Evolutionary conservation across 768 basidiomycete species (phyloP).

Genomic region (Phaeolepiota aurea): DNA sequence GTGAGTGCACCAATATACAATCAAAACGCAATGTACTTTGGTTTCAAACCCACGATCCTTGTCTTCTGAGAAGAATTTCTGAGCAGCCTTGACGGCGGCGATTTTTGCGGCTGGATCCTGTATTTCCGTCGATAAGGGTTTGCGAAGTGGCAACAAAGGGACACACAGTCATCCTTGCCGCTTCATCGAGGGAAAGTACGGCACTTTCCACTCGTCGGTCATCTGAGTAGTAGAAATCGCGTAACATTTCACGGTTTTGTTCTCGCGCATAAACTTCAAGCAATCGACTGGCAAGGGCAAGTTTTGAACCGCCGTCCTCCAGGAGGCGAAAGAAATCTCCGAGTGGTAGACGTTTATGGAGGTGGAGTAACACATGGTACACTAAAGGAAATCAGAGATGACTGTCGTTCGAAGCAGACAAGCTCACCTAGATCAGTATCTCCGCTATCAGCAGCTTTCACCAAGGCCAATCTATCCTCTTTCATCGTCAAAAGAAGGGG

Average conservation of each 20-base stretch:
- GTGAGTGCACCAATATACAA: background rate
- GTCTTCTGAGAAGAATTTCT: slow-evolving; percentile 92
- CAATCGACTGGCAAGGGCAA: slow-evolving; percentile 69
- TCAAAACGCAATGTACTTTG: slow-evolving; percentile 42
- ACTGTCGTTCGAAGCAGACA: background rate
- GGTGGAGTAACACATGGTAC: slow-evolving; percentile 85
- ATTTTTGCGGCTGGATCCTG: slow-evolving; percentile 73
- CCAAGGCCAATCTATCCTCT: slow-evolving; percentile 79
- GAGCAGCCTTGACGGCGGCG: slow-evolving; percentile 67
- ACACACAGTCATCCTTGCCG: slow-evolving; percentile 52
- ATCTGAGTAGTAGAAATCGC: slow-evolving; percentile 97
- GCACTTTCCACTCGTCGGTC: slow-evolving; percentile 93
- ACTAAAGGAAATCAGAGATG: slow-evolving; percentile 37
- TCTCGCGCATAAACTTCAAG: slow-evolving; percentile 88
- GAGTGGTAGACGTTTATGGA: slow-evolving; percentile 74
- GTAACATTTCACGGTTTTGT: slow-evolving; percentile 84
- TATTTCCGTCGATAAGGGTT: background rate
- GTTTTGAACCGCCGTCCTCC: slow-evolving; percentile 76
- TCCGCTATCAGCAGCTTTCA: slow-evolving; percentile 89
- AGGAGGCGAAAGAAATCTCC: slow-evolving; percentile 93
- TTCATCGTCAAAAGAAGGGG: slow-evolving; percentile 92
- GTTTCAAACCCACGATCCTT: slow-evolving; percentile 89
- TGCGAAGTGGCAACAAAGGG: background rate
- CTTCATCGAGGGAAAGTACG: slow-evolving; percentile 80
- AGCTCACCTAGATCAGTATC: slow-evolving; percentile 85